Base-by-base conservation (phyloP, 441 rosid genomes). In the Syzygium malaccense region DNA sequence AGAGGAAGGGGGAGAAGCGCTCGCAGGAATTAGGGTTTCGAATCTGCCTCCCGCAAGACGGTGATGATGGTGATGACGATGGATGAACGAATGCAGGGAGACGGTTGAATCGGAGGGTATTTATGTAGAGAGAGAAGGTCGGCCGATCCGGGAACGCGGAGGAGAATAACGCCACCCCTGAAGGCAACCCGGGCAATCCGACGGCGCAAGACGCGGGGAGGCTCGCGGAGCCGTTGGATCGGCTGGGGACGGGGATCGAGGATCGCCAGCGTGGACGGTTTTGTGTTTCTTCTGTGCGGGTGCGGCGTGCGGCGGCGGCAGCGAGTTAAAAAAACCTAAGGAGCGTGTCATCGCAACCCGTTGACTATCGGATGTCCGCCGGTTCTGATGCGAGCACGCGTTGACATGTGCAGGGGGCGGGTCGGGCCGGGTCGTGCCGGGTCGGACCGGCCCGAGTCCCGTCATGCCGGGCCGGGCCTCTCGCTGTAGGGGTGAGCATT, bases 191-290 rank as follows among this genome's bases (percentile, higher is more conserved):
- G 48, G 48, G 23, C 41, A 55, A 58, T 53, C 84, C 14, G 53
- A 37, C 80, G 55, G 84, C 48, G 45, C 18, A 19, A 12, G 49
- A 18, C n/a, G 19, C 6, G 10, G 14, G 51, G 28, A n/a, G 26
- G 55, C 15, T 8, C 6, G 87, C 19, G 86, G 32, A 91, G 88
- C 90, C 87, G 93, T 15, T 25, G 26, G 9, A n/a, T 85, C 30
- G 7, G 15, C 2, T 1, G 49, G 3, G 25, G 83, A 75, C 83
- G 83, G 5, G 10, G 14, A 19, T 8, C 1, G 49, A 14, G 88
- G 90, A 88, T 91, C 86, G 92, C 93, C 93, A 90, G 75, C 93
- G 87, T 89, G 91, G 89, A 87, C 86, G 66, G 51, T 6, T 48
- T 68, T 92, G 91, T 89, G 89, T 85, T 89, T 90, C 90, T 89